Percentiles rank a stretch among this genome's conserved stretches.
phyloP scores from a whole-genome alignment of 169 alveolate genomes.

The Plasmodium falciparum region DNA sequence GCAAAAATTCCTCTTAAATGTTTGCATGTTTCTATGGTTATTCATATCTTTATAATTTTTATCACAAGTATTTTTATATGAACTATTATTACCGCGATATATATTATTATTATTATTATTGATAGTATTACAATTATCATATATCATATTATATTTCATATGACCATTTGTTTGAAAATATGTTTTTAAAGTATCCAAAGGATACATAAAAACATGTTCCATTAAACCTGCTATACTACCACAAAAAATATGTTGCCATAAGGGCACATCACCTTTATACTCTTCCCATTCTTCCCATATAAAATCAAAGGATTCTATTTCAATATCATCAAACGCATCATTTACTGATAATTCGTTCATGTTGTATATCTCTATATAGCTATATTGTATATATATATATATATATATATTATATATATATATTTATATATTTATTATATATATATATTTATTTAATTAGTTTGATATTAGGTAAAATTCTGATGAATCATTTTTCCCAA shows the following conservation, averaged over 20 bases:
- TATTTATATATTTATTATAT: no score
- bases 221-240: constrained; percentile 99
- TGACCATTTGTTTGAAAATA: constrained; percentile 86
- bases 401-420: no score
- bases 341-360: constrained; percentile 51
- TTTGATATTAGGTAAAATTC: no score
- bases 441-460: no score
- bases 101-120: not conserved
- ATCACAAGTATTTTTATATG: constrained; percentile 4
- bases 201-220: constrained; percentile 97
- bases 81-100: not conserved
- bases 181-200: constrained; percentile 95
- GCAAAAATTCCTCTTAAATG: constrained; percentile 37
- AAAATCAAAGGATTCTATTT: constrained; percentile 68
- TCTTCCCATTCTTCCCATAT: constrained; percentile 80
- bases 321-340: constrained; percentile 66
- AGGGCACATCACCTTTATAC: constrained; percentile 90
- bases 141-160: constrained; percentile 13
- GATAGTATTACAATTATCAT: constrained; percentile 14
- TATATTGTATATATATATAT: no score
- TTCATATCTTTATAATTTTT: not conserved
- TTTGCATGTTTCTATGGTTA: constrained; percentile 1
- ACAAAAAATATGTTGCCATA: constrained; percentile 94
- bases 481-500: no score
- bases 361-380: not conserved